phyloP scores from a whole-genome alignment of 2,329 filamentous ascomycete genomes.

The Chrysosporium queenslandicum region DNA sequence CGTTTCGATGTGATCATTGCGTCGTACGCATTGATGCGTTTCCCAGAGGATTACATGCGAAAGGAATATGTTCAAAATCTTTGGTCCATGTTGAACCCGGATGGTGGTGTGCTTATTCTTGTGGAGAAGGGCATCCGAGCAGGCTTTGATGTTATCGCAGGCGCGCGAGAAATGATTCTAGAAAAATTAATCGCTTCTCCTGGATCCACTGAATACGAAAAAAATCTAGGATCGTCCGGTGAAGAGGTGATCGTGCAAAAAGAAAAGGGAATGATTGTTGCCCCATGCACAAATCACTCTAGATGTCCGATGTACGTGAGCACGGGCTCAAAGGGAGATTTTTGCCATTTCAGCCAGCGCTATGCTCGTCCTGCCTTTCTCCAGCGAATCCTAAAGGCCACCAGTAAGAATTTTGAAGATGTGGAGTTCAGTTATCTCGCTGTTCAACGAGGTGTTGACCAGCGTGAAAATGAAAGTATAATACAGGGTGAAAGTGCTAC shows the following conservation, averaged over 20 bases:
- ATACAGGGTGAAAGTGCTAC: constrained; percentile 50
- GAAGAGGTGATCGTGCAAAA: constrained; percentile 33
- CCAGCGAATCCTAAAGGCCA: constrained; percentile 59
- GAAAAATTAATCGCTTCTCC: constrained; percentile 61
- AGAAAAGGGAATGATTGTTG: constrained; percentile 53
- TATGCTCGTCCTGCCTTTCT: constrained; percentile 77
- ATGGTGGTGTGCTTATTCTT: constrained; percentile 76
- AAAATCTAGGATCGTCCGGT: constrained; percentile 26
- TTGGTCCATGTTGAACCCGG: constrained; percentile 73
- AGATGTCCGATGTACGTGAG: constrained; percentile 79
- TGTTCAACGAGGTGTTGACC: constrained; percentile 64
- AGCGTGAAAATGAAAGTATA: constrained; percentile 36
- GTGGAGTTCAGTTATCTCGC: constrained; percentile 83
- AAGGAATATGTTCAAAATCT: constrained; percentile 76
- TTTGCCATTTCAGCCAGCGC: constrained; percentile 81
- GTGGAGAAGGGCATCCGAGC: constrained; percentile 85
- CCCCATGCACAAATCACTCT: constrained; percentile 73
- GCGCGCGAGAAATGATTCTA: constrained; percentile 68
- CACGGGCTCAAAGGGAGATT: constrained; percentile 75
- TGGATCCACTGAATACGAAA: constrained; percentile 37
- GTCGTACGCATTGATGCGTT: constrained; percentile 67
- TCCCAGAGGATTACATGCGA: constrained; percentile 65
- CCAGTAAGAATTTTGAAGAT: constrained; percentile 74
- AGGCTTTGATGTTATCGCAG: constrained; percentile 85
- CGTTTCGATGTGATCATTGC: constrained; percentile 84